Conservation (phyloP, 2,329 filamentous ascomycete genomes). For the Clonostachys rhizophaga region DNA sequence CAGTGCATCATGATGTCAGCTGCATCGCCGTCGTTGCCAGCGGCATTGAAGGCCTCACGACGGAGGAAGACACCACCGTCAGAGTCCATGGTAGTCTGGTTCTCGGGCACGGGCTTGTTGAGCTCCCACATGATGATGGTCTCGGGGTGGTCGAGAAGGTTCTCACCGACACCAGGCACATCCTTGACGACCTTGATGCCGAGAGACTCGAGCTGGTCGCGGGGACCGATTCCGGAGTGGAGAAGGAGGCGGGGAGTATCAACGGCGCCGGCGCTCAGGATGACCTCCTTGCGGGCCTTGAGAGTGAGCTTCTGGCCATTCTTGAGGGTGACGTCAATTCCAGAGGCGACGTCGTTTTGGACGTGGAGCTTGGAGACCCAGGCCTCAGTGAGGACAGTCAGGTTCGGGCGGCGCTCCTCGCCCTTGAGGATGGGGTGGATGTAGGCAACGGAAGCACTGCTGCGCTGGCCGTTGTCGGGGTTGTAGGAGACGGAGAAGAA, state of each 20-base stretch:
- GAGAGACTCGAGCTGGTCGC: conserved; percentile 45
- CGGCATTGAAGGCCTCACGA: conserved; percentile 66
- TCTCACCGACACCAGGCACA: conserved; percentile 56
- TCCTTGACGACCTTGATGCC: conserved; percentile 52
- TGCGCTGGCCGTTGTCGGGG: conserved; percentile 78
- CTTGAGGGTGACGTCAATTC: conserved; percentile 61
- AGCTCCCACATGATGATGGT: conserved; percentile 70
- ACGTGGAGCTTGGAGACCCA: conserved; percentile 84
- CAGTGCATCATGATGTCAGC: conserved; percentile 95
- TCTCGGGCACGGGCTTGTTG: conserved; percentile 67
- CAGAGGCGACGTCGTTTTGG: conserved; percentile 63
- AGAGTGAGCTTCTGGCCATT: conserved; percentile 50
- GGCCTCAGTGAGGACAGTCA: conserved; percentile 82
- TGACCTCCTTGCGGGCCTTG: conserved; percentile 67
- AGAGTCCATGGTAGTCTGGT: conserved; percentile 88
- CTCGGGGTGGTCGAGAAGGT: conserved; percentile 57
- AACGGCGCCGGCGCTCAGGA: conserved; percentile 75
- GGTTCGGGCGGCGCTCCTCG: conserved; percentile 75
- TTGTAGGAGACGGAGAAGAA: conserved; percentile 93
- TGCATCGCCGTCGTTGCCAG: conserved; percentile 64
- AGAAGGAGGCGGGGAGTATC: conserved; percentile 70
- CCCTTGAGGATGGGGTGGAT: conserved; percentile 86
- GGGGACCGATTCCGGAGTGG: conserved; percentile 52
- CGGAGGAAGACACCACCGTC: conserved; percentile 87
- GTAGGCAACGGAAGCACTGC: conserved; percentile 85